Conservation (phyloP, 441 rosid genomes). For the Syzygium malaccense region DNA sequence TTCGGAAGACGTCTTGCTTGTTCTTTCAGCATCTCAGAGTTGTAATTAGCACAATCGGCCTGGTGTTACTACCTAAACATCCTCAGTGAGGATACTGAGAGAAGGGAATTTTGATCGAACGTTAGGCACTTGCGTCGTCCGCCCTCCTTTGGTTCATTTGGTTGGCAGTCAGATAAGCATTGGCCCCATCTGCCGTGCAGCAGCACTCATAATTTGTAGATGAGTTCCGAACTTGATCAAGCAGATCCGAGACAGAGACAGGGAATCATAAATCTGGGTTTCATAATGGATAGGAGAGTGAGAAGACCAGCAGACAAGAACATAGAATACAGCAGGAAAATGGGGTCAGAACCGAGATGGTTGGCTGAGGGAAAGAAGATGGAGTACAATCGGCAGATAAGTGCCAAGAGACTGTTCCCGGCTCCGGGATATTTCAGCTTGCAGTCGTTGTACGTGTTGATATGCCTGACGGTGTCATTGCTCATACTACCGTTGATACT, state of each 20-base stretch:
- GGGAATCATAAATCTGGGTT: slow-evolving; percentile 18
- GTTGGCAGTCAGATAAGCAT: not conserved
- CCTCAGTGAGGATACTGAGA: accelerated
- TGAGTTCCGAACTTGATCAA: slow-evolving; percentile 24
- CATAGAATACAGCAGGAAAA: not conserved
- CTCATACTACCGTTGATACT: slow-evolving; percentile 77
- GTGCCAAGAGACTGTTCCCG: not conserved
- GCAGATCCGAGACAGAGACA: slow-evolving; percentile 5
- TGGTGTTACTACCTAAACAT: not conserved
- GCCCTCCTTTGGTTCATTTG: not conserved
- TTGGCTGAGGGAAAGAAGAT: slow-evolving; percentile 17
- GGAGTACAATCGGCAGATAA: slow-evolving; percentile 22
- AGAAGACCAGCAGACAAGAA: slow-evolving; percentile 11
- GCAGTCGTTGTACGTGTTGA: slow-evolving; percentile 53
- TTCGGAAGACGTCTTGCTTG: not conserved
- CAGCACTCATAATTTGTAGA: slow-evolving; percentile 1
- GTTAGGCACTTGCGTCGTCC: not conserved
- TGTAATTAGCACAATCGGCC: not conserved
- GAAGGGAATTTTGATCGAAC: not conserved
- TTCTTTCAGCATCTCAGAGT: not conserved
- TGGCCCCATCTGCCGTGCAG: not conserved
- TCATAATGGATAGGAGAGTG: slow-evolving; percentile 39
- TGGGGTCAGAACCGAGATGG: not conserved
- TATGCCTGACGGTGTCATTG: slow-evolving; percentile 64
- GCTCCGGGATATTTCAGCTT: slow-evolving; percentile 55